Percentiles rank a stretch among this genome's conserved stretches.
These are phyloP conservation scores for Sugiyamaella paludigena DNA, from an alignment of 1,139 yeast species.

Conservation along the genomic window DNA sequence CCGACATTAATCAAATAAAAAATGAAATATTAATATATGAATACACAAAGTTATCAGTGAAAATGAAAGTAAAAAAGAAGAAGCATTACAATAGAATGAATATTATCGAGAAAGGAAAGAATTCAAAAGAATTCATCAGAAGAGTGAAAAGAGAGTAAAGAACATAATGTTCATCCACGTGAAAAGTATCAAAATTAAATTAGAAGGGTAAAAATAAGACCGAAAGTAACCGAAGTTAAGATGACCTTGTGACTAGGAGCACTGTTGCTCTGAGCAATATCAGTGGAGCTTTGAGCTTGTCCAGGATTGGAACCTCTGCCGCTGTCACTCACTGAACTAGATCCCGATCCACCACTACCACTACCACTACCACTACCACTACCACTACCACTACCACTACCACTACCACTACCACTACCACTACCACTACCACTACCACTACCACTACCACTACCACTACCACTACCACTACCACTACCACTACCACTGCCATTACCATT, in stretches of 20 bases:
- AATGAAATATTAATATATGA: no score
- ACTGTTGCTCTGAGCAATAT: conserved; percentile 1
- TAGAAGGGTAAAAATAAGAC: conserved; percentile 8
- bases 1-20: no score
- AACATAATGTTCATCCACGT: no score
- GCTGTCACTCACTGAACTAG: not conserved
- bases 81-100: no score
- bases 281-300: not conserved
- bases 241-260: conserved; percentile 3
- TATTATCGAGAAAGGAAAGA: no score
- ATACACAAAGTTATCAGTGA: no score
- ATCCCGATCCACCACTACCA: not conserved
- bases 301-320: conserved; percentile 1
- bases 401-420: not conserved
- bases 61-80: no score
- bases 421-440: conserved; percentile 5
- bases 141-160: no score
- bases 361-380: not conserved
- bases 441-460: not conserved
- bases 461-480: not conserved
- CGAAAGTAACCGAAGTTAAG: conserved; percentile 1
- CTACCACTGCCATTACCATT: conserved; percentile 1
- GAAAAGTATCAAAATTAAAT: conserved; percentile 1
- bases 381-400: not conserved
- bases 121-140: no score